These are phyloP conservation scores for Persicaria tinctoria DNA, from an alignment of 148 eudicot genomes.

Conservation along the genomic window DNA sequence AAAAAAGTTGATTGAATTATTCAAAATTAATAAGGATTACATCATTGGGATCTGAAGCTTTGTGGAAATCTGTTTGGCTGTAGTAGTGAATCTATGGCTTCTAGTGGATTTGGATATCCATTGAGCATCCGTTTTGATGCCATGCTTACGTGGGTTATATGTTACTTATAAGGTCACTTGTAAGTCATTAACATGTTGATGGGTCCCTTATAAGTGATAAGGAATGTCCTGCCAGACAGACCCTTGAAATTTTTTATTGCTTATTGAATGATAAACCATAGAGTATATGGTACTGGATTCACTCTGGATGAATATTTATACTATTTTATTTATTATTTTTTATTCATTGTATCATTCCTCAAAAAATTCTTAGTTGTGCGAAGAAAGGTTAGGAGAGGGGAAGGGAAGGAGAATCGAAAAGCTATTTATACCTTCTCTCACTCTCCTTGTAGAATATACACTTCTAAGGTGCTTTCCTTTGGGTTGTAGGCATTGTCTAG, in stretches of 20 bases:
- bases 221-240: too few relatives aligned
- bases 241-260: neutral
- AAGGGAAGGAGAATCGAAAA: neutral
- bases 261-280: neutral
- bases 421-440: neutral
- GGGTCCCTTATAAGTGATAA: too few relatives aligned
- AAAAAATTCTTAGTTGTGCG: too few relatives aligned
- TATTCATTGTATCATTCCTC: neutral
- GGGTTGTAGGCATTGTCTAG: neutral
- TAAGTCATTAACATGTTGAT: too few relatives aligned
- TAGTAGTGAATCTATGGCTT: neutral
- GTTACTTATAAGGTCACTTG: too few relatives aligned
- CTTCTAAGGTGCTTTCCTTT: neutral
- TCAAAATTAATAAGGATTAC: neutral
- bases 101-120: neutral
- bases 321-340: neutral
- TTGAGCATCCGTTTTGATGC: neutral
- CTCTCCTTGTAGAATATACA: neutral
- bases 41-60: neutral
- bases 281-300: neutral
- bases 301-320: neutral
- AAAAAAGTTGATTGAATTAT: neutral
- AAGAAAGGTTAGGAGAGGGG: neutral
- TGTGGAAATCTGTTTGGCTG: neutral
- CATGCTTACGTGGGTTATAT: too few relatives aligned